Evolutionary conservation across 805 yeast species (phyloP).

Genomic region (Sugiyamaella floridensis): DNA sequence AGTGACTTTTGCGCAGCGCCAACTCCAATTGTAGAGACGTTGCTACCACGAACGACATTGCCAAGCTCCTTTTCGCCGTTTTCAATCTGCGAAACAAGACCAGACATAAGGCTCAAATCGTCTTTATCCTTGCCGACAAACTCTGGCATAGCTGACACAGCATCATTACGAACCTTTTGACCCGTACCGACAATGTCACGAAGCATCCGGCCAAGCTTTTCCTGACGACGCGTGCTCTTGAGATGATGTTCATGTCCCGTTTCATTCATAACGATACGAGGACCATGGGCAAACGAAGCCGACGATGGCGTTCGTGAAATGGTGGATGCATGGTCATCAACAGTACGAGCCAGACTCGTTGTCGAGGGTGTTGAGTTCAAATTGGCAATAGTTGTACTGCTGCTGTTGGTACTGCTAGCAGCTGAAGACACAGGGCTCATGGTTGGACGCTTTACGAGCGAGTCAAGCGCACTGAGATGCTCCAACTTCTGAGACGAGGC

Average conservation of each 20-base stretch:
- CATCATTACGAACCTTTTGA: conserved; percentile 33
- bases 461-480: neutral
- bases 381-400: neutral
- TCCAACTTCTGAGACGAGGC: neutral
- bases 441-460: neutral
- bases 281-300: neutral
- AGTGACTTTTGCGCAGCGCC: conserved; percentile 38
- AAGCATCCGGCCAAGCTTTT: conserved; percentile 35
- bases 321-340: neutral
- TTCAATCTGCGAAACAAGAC: conserved; percentile 28
- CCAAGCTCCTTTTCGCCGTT: conserved; percentile 32
- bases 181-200: conserved; percentile 49
- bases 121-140: conserved; percentile 8
- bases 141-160: conserved; percentile 24
- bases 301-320: neutral
- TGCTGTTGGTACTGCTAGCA: neutral
- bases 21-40: neutral
- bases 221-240: conserved; percentile 49
- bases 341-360: neutral
- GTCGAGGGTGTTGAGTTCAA: neutral
- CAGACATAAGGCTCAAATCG: conserved; percentile 28
- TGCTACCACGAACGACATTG: conserved; percentile 25
- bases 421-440: neutral
- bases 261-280: conserved; percentile 22
- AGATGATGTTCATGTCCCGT: conserved; percentile 84